Percentiles rank a stretch among this genome's conserved stretches.
phyloP scores from a whole-genome alignment of 2,329 filamentous ascomycete species.

The Aspergillus uvarum region DNA sequence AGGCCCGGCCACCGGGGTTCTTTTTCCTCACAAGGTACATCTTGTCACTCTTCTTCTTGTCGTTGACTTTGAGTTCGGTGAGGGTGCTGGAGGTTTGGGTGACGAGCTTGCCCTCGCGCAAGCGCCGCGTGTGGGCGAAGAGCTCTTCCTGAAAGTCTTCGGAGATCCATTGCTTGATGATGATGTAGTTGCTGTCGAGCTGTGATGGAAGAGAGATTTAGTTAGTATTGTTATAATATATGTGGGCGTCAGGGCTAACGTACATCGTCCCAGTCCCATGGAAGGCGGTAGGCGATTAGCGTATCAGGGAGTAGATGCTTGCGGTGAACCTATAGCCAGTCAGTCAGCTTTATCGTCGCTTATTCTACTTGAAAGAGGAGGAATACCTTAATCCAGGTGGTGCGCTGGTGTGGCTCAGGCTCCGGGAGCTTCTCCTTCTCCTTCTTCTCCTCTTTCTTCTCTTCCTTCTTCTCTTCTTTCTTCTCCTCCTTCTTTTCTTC shows the following conservation, averaged over 20 bases:
- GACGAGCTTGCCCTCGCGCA: constrained; percentile 56
- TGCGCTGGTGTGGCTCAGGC: constrained; percentile 20
- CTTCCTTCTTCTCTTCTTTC: constrained; percentile 32
- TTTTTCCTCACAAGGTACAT: constrained; percentile 50
- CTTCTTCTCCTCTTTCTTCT: constrained; percentile 28
- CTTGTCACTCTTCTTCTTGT: constrained; percentile 41
- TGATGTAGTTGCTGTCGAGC: constrained; percentile 64
- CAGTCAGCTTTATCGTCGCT: constrained; percentile 11
- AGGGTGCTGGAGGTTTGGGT: constrained; percentile 36
- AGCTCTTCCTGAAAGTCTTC: constrained; percentile 70
- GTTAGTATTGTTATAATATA: neutral
- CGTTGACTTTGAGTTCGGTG: constrained; percentile 45
- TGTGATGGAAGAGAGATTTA: constrained; percentile 19
- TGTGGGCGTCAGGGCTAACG: constrained; percentile 19
- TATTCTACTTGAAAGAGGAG: neutral
- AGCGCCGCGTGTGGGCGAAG: constrained; percentile 67
- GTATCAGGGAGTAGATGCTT: constrained; percentile 49
- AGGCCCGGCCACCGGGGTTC: constrained; percentile 35
- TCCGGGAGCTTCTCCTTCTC: neutral
- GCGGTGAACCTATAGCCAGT: constrained; percentile 40
- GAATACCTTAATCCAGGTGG: constrained; percentile 47
- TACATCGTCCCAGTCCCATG: constrained; percentile 51
- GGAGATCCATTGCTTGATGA: constrained; percentile 72
- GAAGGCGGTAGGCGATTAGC: constrained; percentile 45
- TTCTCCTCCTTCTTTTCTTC: constrained; percentile 34